Base-by-base conservation (phyloP, 1,284 basidiomycete species). In the Cutaneotrichosporon cavernicola region DNA sequence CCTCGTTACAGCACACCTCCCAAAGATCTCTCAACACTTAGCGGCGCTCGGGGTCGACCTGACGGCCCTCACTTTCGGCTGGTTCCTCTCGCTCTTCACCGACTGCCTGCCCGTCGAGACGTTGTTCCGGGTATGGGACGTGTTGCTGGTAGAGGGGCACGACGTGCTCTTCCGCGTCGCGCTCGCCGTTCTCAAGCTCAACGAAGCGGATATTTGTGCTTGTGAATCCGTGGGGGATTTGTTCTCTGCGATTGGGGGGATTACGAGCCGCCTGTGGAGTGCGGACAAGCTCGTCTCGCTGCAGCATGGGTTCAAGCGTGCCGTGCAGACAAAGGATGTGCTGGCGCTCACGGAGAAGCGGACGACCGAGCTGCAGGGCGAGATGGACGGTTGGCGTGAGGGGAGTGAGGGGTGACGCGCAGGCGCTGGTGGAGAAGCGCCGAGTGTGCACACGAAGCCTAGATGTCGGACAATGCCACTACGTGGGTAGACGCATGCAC, bases 81-180 rank as follows among this genome's bases (percentile, higher is more conserved):
- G 96, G 96, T 97, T 98, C 82, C 83, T 99, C 46, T 95, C 92
- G 6, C 83, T 99, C 21, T 99, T 97, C 75, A 97, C 96, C 0
- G 94, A 97, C 73, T 97, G 94, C 78, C 82, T 98, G 4, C 96
- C 96, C 4, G 91, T 97, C 30, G 95, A 90, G 90, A 94, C 92
- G 0, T 81, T 96, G 40, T 93, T 95, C 81, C 84, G 92, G 53
- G 87, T 93, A 2, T 94, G 92, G 94, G 96, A 99, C 73, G 85
- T 97, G n/a, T 90, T 98, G 79, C 87, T 98, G 65, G 88, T 97
- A 5, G 92, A 97, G 72, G 96, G 96, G 0, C 84, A 93, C 56
- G 91, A 94, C 71, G 90, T 94, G 6, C 84, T 94, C n/a, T 96
- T 96, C 82, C 88, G 95, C 34, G 82, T 97, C 49, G 92, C 94